These are phyloP conservation scores for Phaffia tasmanica DNA, from an alignment of 768 basidiomycete genomes.

Conservation along the genomic window DNA sequence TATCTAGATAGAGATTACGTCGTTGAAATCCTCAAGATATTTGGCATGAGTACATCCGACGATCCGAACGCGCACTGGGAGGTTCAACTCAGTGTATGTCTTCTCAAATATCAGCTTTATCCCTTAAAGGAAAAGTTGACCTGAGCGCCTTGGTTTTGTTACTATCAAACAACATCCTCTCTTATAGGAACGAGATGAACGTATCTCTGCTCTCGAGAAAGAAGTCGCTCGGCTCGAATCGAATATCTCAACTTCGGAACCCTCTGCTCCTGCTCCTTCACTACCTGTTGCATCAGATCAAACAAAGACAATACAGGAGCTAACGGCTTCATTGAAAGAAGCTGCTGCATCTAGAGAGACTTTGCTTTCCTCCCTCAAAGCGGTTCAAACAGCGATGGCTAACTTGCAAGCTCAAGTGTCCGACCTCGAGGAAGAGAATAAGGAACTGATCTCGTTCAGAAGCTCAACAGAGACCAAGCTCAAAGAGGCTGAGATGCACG, in stretches of 20 bases:
- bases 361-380: constrained; percentile 14
- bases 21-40: no score
- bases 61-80: no score
- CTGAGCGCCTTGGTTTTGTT: no score
- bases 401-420: constrained; percentile 4
- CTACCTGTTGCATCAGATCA: neutral
- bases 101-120: no score
- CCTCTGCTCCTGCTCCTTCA: neutral
- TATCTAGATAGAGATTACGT: no score
- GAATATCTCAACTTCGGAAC: neutral
- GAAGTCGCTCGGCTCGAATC: constrained; percentile 5
- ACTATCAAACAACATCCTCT: neutral
- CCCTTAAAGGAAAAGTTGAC: no score
- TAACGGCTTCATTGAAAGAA: neutral
- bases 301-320: neutral
- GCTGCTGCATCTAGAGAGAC: constrained; percentile 3
- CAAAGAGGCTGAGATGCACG: neutral
- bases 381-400: constrained; percentile 10
- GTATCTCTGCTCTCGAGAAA: constrained; percentile 1
- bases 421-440: constrained; percentile 23
- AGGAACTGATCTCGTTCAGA: neutral
- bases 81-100: no score
- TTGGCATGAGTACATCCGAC: no score
- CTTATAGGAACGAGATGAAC: constrained; percentile 7
- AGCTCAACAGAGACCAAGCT: neutral